A percentile compares a stretch with the other conserved stretches of the same genome.
Conservation (phyloP, 495 filamentous ascomycete genomes). For the Mytilinidion resinicola region DNA sequence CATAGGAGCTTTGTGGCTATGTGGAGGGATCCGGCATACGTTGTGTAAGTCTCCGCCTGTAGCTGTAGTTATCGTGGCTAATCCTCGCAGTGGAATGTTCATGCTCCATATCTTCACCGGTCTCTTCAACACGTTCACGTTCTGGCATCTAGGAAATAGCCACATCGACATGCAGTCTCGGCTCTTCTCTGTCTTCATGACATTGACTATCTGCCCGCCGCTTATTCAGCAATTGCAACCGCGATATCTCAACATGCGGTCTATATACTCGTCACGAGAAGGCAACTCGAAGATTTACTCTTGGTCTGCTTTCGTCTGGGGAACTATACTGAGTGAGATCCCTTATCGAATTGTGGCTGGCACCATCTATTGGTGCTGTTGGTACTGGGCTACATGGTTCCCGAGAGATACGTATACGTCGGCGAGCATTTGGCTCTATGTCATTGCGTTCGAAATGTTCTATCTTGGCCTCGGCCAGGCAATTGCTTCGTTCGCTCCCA, state of each 20-base stretch:
- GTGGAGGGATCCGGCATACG: constrained; percentile 29
- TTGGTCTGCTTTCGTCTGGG: constrained; percentile 64
- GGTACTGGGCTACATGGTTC: constrained; percentile 53
- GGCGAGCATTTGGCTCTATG: constrained; percentile 52
- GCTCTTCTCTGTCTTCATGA: constrained; percentile 69
- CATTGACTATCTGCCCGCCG: constrained; percentile 56
- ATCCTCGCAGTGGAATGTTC: constrained; percentile 40
- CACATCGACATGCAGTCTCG: constrained; percentile 58
- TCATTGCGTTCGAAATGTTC: constrained; percentile 66
- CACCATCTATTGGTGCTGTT: constrained; percentile 56
- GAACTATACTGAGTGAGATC: constrained; percentile 65
- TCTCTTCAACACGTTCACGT: constrained; percentile 59
- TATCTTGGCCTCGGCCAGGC: constrained; percentile 70
- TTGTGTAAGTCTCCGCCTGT: constrained; percentile 5
- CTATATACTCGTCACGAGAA: constrained; percentile 66
- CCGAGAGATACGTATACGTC: constrained; percentile 46
- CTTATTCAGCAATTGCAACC: constrained; percentile 63
- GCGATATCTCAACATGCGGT: constrained; percentile 58
- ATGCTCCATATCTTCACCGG: constrained; percentile 58
- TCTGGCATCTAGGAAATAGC: constrained; percentile 53
- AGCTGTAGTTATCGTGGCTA: not conserved
- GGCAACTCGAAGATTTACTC: constrained; percentile 62
- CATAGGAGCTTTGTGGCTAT: constrained; percentile 26
- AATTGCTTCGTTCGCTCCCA: constrained; percentile 67
- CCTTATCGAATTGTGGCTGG: constrained; percentile 60